phyloP scores from a whole-genome alignment of 2,329 filamentous ascomycete genomes.

The Diaporthe helianthi region DNA sequence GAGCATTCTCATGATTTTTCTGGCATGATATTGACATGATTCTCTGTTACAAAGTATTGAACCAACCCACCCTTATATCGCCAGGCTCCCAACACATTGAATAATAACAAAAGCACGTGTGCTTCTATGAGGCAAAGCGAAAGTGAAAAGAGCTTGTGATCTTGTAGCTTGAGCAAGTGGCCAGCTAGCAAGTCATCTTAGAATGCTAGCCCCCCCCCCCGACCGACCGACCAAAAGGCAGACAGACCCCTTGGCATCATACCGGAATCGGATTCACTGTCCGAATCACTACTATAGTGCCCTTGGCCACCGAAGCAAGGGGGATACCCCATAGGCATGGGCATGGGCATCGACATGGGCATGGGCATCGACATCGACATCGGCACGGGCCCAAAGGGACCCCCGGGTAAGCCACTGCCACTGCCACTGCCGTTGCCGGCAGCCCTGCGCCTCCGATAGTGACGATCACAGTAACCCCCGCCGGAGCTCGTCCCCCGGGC shows the following conservation, averaged over 20 bases:
- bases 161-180: neutral
- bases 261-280: constrained; percentile 13
- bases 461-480: constrained; percentile 25
- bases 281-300: constrained; percentile 24
- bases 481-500: neutral
- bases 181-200: neutral
- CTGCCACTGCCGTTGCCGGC: neutral
- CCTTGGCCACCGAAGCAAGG: constrained; percentile 11
- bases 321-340: constrained; percentile 8
- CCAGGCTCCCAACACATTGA: too few relatives aligned
- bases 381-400: constrained; percentile 5
- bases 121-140: neutral
- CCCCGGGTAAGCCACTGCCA: neutral
- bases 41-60: neutral
- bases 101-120: neutral
- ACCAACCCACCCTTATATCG: neutral
- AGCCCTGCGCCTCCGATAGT: constrained; percentile 2
- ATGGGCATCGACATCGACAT: neutral
- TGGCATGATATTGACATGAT: neutral
- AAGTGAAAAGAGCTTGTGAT: neutral
- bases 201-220: neutral
- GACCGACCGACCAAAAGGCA: neutral
- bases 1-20: neutral
- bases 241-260: constrained; percentile 3
- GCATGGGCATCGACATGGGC: neutral